These are phyloP conservation scores for Fusarium poae DNA, from an alignment of 2,329 filamentous ascomycete species.

Conservation along the genomic window DNA sequence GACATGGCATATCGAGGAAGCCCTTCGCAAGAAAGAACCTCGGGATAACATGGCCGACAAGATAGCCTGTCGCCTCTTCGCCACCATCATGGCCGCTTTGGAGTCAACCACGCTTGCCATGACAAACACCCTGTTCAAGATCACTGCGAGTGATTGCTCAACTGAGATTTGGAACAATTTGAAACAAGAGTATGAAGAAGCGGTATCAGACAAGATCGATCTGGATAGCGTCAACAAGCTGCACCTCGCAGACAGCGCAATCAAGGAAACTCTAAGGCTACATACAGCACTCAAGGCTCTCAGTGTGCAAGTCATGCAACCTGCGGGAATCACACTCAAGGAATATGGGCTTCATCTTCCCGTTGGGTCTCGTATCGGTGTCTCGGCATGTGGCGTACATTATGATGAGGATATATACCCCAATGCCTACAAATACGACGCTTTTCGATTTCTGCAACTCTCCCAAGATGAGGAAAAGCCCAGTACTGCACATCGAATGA, in stretches of 20 bases:
- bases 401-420: neutral
- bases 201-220: accelerated
- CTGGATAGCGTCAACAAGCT: neutral
- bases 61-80: neutral
- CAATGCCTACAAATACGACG: neutral
- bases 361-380: neutral
- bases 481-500: neutral
- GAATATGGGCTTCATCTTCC: neutral
- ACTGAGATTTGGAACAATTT: neutral
- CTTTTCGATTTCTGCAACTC: neutral
- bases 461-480: too few species aligned
- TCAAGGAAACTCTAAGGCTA: constrained; percentile 8
- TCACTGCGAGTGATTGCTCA: accelerated
- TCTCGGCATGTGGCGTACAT: neutral
- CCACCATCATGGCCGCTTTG: neutral
- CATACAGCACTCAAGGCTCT: neutral
- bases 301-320: neutral
- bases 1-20: constrained; percentile 14
- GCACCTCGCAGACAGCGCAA: neutral
- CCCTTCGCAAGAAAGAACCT: constrained; percentile 4
- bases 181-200: accelerated
- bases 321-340: accelerated
- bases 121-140: neutral
- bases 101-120: neutral
- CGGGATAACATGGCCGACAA: neutral